Base-by-base conservation (phyloP, 768 basidiomycete species). In the Harrya chromipes region DNA sequence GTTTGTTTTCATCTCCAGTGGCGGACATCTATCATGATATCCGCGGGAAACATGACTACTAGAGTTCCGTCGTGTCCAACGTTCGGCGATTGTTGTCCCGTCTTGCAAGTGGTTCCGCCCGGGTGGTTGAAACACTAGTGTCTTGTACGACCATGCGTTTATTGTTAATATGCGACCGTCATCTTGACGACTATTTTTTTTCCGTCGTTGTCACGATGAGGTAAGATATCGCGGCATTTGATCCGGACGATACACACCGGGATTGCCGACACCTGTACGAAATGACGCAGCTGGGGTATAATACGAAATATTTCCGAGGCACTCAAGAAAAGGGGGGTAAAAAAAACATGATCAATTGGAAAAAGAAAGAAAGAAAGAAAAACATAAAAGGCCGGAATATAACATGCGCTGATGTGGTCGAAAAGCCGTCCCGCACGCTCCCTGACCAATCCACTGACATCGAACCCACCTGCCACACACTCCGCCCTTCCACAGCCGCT, bases 261-360 rank as follows among this genome's bases (percentile, higher is more conserved):
- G 46, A 33, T 47, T 43, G 49, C 42, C 29, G 50, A 26, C 34
- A 16, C 11, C 16, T 33, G 33, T 33, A 36, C 57, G 24, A 49
- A 14, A 66, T 66, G 66, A 68, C 66, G 64, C 64, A 68, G 46
- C 54, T 45, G 64, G 64, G 63, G 64, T 56, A 60, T n/a, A 29
- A 40, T 43, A 45, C 47, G 42, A 47, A 41, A 39, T 33, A 23
- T 35, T 12, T 47, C 39, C 26, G 36, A 21, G 14, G 26, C 26
- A 12, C 29, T 17, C 35, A 43, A 21, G 33, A 13, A 26, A 33
- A 20, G 27, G 11, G 11, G n/a, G n/a, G n/a, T n/a, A n/a, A n/a
- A 31, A 12, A 27, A 20, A 21, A 33, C 14, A 29, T 13, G 29
- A 29, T 13, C 1, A 16, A 16, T 33, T 33, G 29, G 40, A 49